Base-by-base conservation (phyloP, 176 grass and related monocot species). In the Otatea glauca region DNA sequence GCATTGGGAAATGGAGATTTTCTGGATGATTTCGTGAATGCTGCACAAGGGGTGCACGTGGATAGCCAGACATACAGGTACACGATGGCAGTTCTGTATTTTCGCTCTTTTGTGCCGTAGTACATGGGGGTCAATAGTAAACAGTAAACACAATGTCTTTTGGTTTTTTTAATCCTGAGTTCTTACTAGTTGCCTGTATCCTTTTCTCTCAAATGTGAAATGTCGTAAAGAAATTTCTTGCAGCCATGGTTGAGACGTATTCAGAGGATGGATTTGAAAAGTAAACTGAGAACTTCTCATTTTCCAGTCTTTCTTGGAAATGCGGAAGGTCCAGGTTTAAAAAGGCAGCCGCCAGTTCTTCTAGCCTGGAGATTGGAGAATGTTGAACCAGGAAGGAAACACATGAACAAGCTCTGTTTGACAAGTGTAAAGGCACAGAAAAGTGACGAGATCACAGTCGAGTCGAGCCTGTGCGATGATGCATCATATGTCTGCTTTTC, bases 361-460 rank as follows among this genome's bases (percentile, higher is more conserved):
- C 63, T 53, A 64, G 80, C 60, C 17, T 24, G 65, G 44, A 80
- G 68, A n/a, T 58, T 7, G 54, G n/a, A 69, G 88, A 86, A 89
- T 89, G 77, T 89, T 83, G 86, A 70, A 61, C 42, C 49, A 42
- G 64, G 79, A 88, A 88, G 76, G 87, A 75, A 84, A 85, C 76
- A 24, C 87, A 85, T 75, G 82, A 60, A 24, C 50, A 42, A 63
- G 25, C 14, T 53, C 54, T 64, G 70, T 27, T 85, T 81, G 83
- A 81, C 83, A 77, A 64, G 77, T 86, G 83, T 85, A 81, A 89
- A 89, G 82, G 39, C 23, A 53, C 51, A 29, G 70, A 15, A 60
- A 65, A 84, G 59, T 48, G 27, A 34, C 4, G 74, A 13, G 24
- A 56, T 44, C 65, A 63, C 73, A 74, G 48, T 43, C 21, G 6